A percentile compares a stretch with the other conserved stretches of the same genome.
Conservation (phyloP, 371 early-diverging fungal genomes). For the Funneliformis caledonium region DNA sequence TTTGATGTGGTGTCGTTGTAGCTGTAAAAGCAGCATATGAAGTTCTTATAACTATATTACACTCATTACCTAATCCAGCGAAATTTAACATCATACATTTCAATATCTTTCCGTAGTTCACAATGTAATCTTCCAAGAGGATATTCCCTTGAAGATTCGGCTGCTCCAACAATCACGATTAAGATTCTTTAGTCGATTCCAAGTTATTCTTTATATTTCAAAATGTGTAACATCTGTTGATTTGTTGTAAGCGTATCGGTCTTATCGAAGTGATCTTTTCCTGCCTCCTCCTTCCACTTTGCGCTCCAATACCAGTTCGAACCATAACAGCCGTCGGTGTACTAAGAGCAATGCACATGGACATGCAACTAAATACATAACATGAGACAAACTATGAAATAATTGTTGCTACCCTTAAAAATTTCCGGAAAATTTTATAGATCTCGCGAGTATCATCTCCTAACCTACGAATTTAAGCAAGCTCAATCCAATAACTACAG, state of each 20-base stretch:
- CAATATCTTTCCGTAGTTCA: constrained; percentile 58
- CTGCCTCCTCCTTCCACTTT: constrained; percentile 85
- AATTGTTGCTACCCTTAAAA: constrained; percentile 64
- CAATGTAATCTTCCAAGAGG: constrained; percentile 83
- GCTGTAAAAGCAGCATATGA: constrained; percentile 20
- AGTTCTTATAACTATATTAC: constrained; percentile 46
- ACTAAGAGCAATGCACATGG: constrained; percentile 94
- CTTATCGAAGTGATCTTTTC: constrained; percentile 93
- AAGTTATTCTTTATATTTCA: constrained; percentile 39
- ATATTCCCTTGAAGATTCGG: constrained; percentile 87
- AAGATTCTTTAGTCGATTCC: constrained; percentile 47
- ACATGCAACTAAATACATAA: constrained; percentile 94
- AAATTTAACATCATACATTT: constrained; percentile 51
- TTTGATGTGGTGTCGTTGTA: not conserved
- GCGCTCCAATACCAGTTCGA: constrained; percentile 95
- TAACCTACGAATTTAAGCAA: constrained; percentile 79
- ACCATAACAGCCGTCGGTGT: constrained; percentile 99
- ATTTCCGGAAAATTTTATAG: constrained; percentile 58
- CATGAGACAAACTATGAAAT: constrained; percentile 83
- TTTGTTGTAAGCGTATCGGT: constrained; percentile 95
- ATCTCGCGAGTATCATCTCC: constrained; percentile 60
- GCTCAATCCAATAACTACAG: constrained; percentile 76
- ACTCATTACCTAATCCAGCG: constrained; percentile 79
- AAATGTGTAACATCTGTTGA: constrained; percentile 68
- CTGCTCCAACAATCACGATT: constrained; percentile 71